Evolutionary conservation across 805 yeast species (phyloP).

Genomic region (Candida sithepensis): DNA sequence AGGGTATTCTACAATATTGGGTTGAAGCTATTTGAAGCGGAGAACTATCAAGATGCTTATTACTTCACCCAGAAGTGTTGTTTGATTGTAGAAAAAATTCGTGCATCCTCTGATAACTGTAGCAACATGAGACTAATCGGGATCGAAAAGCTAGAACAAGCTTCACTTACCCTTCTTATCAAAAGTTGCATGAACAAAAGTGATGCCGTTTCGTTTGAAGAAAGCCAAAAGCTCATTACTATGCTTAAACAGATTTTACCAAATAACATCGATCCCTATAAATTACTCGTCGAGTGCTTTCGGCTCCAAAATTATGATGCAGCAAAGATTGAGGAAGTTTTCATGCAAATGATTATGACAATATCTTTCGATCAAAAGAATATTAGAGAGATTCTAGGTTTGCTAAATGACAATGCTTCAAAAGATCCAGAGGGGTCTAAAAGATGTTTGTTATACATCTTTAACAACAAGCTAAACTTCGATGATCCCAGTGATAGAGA

Average conservation of each 20-base stretch:
- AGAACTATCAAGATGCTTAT: constrained; percentile 7
- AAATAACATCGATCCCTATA: constrained; percentile 30
- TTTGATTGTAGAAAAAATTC: constrained; percentile 11
- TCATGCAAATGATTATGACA: constrained; percentile 36
- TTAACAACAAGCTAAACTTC: constrained; percentile 28
- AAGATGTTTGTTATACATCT: constrained; percentile 33
- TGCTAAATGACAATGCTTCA: constrained; percentile 16
- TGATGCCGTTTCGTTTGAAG: constrained; percentile 5
- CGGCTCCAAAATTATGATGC: constrained; percentile 7
- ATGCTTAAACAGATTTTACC: constrained; percentile 27
- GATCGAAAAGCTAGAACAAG: constrained; percentile 18
- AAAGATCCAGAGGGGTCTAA: constrained; percentile 26
- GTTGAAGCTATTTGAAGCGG: constrained; percentile 8
- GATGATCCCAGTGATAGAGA: constrained; percentile 1
- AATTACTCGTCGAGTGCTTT: constrained; percentile 24
- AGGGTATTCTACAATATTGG: constrained; percentile 33
- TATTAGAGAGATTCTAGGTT: constrained; percentile 4
- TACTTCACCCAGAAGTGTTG: constrained; percentile 14
- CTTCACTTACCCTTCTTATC: constrained; percentile 25
- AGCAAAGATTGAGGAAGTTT: constrained; percentile 26
- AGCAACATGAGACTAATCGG: constrained; percentile 5
- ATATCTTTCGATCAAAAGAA: constrained; percentile 22
- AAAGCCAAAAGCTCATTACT: constrained; percentile 21
- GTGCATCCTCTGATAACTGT: constrained; percentile 2
- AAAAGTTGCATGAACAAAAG: constrained; percentile 27